Evolutionary conservation across 2,329 filamentous ascomycete species (phyloP), one percentile per base, ranked within the genome.

Genomic region (Didymella segeticola): DNA sequence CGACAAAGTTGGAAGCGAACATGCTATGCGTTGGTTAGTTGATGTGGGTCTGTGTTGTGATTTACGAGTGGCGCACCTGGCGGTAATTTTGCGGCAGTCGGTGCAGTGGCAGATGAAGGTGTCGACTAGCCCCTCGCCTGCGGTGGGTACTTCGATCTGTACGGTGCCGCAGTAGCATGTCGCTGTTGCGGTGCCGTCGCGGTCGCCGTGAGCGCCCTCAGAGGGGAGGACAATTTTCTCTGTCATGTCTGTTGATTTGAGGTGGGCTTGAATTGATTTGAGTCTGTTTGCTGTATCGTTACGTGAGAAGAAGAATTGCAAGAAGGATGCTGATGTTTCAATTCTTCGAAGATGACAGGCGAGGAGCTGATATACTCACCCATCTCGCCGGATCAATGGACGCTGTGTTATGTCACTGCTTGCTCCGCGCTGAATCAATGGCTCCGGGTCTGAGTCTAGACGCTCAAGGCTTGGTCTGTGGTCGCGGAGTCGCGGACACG

Each of bases 51-150:
- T 25, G 36, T 17, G 3, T 26, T 20, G 3, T 37, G 22, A 26
- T 38, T 33, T 1, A 8, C n/a, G 11, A 6, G 1, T n/a, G 22
- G 8, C 31, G 14, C 25, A 49, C 50, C 47, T 53, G 2, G 60
- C 61, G 1, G 60, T 61, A 39, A 60, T 56, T 38, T 62, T 62
- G 31, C 57, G 83, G 70, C 84, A 87, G 71, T 88, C 84, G 27
- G 73, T 66, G 67, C 85, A 88, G 73, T 88, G 78, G 70, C 84
- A 88, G 56, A 87, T 60, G 63, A 86, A 86, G 4, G 75, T 78
- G 49, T 70, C 67, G n/a, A 81, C 49, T 0, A 86, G 68, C 2
- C 78, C 81, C 0, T 77, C 78, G 0, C 68, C 77, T 45, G 77
- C 43, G 14, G 73, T 79, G 1, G 82, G 80, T 79, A 71, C 69